phyloP scores from a whole-genome alignment of 768 basidiomycete species.

The Kondoa malvinella region DNA sequence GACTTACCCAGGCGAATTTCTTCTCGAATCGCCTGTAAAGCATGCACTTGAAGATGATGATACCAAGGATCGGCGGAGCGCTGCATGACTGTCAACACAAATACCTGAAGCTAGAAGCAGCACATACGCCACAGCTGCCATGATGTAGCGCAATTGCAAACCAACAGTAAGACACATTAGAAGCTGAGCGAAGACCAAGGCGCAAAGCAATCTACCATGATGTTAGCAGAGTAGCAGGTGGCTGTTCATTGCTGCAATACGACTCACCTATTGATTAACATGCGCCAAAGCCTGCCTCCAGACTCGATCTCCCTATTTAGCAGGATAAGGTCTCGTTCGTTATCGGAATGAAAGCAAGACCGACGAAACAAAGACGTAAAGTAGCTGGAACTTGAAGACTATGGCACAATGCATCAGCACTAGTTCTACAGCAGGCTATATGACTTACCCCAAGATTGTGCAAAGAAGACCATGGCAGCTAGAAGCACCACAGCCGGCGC shows the following conservation, averaged over 20 bases:
- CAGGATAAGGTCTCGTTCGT: conserved; percentile 85
- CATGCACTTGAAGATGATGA: conserved; percentile 69
- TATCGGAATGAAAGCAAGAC: too few relatives aligned
- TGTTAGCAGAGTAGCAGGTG: not conserved
- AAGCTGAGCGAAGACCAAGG: conserved; percentile 51
- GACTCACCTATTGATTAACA: conserved; percentile 51
- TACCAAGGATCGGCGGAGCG: conserved; percentile 46
- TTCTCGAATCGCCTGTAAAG: conserved; percentile 37
- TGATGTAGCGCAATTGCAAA: conserved; percentile 53
- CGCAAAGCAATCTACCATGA: not conserved
- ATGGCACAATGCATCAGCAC: too few relatives aligned
- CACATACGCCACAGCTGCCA: conserved; percentile 51
- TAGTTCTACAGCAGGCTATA: too few relatives aligned
- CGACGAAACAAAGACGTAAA: conserved; percentile 79
- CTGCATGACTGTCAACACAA: conserved; percentile 37
- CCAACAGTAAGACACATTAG: conserved; percentile 46
- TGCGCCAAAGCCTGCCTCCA: conserved; percentile 44
- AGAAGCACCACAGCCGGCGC: conserved; percentile 77
- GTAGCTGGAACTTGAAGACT: conserved; percentile 84
- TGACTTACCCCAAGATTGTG: conserved; percentile 33
- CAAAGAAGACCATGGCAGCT: conserved; percentile 54
- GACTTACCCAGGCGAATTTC: conserved; percentile 35
- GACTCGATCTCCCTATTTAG: conserved; percentile 89
- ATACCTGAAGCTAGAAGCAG: conserved; percentile 63
- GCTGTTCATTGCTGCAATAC: conserved; percentile 29